Conservation (phyloP, 106 monocot genomes). For the Amphibolis antarctica region DNA sequence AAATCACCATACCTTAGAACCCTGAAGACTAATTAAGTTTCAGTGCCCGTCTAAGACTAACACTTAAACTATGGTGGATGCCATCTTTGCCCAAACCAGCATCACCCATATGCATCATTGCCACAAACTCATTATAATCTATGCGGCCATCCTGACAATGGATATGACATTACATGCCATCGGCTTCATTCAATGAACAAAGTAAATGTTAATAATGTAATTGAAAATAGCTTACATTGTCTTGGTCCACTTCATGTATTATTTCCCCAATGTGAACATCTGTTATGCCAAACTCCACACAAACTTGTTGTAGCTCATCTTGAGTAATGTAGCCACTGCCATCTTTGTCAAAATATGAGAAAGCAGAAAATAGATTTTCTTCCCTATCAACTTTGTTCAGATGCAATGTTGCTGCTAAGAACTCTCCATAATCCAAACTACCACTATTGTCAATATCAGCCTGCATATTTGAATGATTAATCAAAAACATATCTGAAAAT, state of each 20-base stretch:
- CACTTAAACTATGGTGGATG: conserved; percentile 6
- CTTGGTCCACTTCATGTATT: conserved; percentile 60
- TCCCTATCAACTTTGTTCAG: conserved; percentile 58
- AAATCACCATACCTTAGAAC: no score
- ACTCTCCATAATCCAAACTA: conserved; percentile 64
- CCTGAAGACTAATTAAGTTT: conserved; percentile 6
- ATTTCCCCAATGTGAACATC: conserved; percentile 40
- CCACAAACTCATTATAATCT: conserved; percentile 18
- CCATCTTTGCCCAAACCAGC: conserved; percentile 26
- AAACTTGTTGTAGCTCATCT: conserved; percentile 72
- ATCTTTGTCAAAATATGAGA: conserved; percentile 77
- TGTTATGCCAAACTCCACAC: conserved; percentile 54
- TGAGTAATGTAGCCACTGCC: conserved; percentile 70
- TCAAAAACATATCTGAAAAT: no score
- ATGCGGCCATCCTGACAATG: conserved; percentile 4
- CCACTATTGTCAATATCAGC: conserved; percentile 75
- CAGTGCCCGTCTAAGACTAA: conserved; percentile 27
- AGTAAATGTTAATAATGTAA: background rate
- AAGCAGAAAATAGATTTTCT: conserved; percentile 59
- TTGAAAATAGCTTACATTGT: conserved; percentile 35
- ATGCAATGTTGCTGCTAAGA: conserved; percentile 64
- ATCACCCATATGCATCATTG: conserved; percentile 46
- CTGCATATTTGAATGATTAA: conserved; percentile 10
- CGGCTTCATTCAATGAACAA: background rate
- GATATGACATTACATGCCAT: background rate